A percentile compares a stretch with the other conserved stretches of the same genome.
Evolutionary conservation across 805 yeast genomes (phyloP).

Genomic region (Myxozyma kluyveri): DNA sequence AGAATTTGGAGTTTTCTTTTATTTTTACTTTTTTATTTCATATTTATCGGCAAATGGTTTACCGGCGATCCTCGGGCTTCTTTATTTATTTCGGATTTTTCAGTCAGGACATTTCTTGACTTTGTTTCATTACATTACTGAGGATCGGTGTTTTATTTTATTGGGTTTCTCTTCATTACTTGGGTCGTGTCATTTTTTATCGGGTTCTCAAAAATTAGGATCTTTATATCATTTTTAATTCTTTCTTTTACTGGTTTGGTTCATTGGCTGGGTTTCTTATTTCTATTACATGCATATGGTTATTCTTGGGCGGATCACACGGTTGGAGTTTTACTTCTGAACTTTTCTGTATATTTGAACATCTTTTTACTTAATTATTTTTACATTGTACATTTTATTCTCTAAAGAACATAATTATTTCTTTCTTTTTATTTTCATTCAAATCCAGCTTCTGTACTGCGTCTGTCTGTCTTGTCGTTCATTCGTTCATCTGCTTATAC

Average conservation of each 20-base stretch:
- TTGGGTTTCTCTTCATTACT: neutral
- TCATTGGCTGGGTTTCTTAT: conserved; percentile 1
- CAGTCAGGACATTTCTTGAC: neutral
- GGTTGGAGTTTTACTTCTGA: neutral
- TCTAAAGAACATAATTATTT: no score
- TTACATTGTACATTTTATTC: no score
- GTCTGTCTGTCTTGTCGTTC: no score
- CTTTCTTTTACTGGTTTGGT: neutral
- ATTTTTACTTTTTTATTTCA: conserved; percentile 1
- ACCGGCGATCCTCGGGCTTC: conserved; percentile 1
- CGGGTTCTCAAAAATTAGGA: neutral
- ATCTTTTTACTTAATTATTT: neutral
- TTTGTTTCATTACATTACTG: neutral
- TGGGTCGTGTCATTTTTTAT: neutral
- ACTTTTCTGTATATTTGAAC: neutral
- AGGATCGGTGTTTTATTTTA: no score
- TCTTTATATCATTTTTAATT: neutral
- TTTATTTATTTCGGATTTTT: neutral
- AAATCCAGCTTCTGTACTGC: no score
- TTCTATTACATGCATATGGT: neutral
- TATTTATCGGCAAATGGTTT: conserved; percentile 1
- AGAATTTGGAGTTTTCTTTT: conserved; percentile 2
- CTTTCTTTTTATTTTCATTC: no score
- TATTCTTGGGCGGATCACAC: neutral
- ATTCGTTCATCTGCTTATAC: no score